Percentiles rank a stretch among this genome's conserved stretches.
Conservation (phyloP, 2,329 filamentous ascomycete species). For the Dichotomopilus funicola region DNA sequence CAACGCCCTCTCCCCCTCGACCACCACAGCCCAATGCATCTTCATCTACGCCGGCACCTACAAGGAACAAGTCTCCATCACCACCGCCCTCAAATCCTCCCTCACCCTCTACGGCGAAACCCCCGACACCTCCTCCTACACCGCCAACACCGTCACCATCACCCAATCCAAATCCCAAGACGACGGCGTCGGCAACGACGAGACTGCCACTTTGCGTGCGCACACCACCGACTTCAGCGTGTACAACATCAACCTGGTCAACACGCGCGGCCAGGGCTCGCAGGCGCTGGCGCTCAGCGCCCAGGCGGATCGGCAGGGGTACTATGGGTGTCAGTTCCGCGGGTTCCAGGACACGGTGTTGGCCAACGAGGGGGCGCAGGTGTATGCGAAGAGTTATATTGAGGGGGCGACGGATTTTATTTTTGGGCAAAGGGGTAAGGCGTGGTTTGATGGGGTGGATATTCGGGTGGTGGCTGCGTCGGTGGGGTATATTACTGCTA, state of each 20-base stretch:
- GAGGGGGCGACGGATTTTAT: conserved; percentile 46
- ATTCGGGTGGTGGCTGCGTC: conserved; percentile 11
- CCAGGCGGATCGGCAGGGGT: conserved; percentile 36
- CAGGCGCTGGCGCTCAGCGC: conserved; percentile 43
- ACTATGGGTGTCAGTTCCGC: conserved; percentile 40
- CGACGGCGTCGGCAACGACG: conserved; percentile 45
- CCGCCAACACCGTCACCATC: conserved; percentile 51
- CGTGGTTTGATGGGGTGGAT: conserved; percentile 37
- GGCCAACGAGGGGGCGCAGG: conserved; percentile 40
- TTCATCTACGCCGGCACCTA: conserved; percentile 58
- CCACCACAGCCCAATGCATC: conserved; percentile 48
- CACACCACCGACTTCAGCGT: conserved; percentile 47
- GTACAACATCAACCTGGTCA: conserved; percentile 54
- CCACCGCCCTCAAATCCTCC: conserved; percentile 37
- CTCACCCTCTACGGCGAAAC: conserved; percentile 52
- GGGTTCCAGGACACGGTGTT: conserved; percentile 48
- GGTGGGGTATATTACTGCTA: conserved; percentile 27
- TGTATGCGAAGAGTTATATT: conserved; percentile 40
- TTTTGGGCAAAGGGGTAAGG: conserved; percentile 37
- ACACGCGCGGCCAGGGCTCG: conserved; percentile 40
- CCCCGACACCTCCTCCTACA: conserved; percentile 43
- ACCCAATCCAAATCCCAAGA: conserved; percentile 40
- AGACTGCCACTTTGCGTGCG: conserved; percentile 40
- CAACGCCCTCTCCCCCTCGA: conserved; percentile 47
- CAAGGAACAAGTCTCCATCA: conserved; percentile 52